A percentile compares a stretch with the other conserved stretches of the same genome.
Evolutionary conservation across 768 basidiomycete species (phyloP).

Genomic region (Mycena epipterygia): DNA sequence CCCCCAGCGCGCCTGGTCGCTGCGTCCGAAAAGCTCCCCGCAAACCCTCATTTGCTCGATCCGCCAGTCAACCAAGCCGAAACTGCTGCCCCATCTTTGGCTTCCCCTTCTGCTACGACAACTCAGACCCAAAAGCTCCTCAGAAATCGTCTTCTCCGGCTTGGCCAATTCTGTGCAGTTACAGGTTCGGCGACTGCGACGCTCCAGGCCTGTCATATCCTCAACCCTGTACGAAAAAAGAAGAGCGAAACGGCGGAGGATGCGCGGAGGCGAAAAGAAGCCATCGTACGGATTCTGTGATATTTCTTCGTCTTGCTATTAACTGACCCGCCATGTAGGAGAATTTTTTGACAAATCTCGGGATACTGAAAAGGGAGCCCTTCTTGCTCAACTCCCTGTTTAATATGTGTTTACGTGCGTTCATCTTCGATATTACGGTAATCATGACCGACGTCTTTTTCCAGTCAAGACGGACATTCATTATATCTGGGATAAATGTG

Average conservation of each 20-base stretch:
- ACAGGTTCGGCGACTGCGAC: background rate
- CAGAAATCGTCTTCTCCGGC: background rate
- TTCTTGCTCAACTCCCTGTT: background rate
- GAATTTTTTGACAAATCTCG: background rate
- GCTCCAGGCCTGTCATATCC: background rate
- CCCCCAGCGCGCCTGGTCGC: background rate
- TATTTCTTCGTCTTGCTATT: background rate
- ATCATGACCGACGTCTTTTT: background rate
- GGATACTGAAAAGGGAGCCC: background rate
- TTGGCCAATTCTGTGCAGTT: background rate
- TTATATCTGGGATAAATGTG: background rate
- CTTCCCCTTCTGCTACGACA: background rate
- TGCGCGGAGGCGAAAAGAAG: background rate
- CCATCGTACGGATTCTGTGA: background rate
- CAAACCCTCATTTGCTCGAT: background rate
- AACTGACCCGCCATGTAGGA: background rate
- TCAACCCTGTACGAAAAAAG: background rate
- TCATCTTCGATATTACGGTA: background rate
- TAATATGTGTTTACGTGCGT: background rate
- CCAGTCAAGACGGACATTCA: background rate
- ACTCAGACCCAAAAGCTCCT: background rate
- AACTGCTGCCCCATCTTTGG: background rate
- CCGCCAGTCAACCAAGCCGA: background rate
- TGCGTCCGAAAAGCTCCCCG: too few species aligned
- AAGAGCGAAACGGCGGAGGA: background rate